Evolutionary conservation across 2,329 filamentous ascomycete genomes (phyloP), one percentile per base, ranked within the genome.

Genomic region (Hymenoscyphus linearis): DNA sequence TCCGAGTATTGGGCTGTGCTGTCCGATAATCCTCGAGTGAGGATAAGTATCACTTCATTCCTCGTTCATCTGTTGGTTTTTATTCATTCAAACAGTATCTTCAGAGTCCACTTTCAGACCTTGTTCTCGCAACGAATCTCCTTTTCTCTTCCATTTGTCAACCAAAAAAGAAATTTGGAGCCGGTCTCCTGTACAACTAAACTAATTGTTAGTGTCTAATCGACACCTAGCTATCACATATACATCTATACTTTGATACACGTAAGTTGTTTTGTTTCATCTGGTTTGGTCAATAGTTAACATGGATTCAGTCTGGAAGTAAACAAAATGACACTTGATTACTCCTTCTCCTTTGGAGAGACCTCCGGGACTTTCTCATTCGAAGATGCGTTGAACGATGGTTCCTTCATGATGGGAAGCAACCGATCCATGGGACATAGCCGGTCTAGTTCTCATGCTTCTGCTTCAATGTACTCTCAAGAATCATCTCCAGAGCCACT

Each of bases 401-500:
- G 84, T 63, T 77, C 82, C 26, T 84, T 68, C 61, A 76, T 74
- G 74, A 74, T 72, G 47, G 61, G 63, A 25, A 68, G 72, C 60
- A 68, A 76, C 76, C 62, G 78, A 76, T 76, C 73, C 74, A 74
- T 72, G 40, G 62, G 64, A 26, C 68, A 73, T 60, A 68, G 76
- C 76, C 63, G 78, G 77, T 67, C 69, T 59, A 67, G 67, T 61
- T 73, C 71, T 44, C 65, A 69, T 54, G 68, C 65, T 47, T 73
- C 69, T 3, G 68, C 65, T 37, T 73, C 69, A 9, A 77, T 85
- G 70, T 88, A 86, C 78, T 89, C 87, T 58, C 81, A 83, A 70
- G 82, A 88, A 73, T 90, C 88, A 52, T 84, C 84, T 36, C 84
- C 84, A 52, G 88, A 89, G 73, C 89, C 89, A 52, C 79, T 85